Evolutionary conservation across 306 rosid genomes (phyloP).

Genomic region (Fragaria vesca): DNA sequence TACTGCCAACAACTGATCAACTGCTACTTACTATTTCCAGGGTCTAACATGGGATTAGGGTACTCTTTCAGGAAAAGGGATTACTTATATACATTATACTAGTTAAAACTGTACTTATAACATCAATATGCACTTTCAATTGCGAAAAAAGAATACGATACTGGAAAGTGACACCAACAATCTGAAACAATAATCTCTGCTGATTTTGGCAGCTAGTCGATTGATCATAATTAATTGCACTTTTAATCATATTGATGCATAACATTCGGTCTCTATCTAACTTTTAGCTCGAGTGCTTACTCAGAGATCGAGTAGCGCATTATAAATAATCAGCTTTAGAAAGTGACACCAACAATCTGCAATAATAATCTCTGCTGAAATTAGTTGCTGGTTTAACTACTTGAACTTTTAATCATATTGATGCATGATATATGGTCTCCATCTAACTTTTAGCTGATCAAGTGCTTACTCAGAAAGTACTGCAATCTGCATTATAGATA

Average conservation of each 20-base stretch:
- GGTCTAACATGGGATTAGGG: constrained; percentile 2
- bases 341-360: not conserved
- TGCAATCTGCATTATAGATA: not conserved
- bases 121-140: not conserved
- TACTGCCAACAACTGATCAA: not conserved
- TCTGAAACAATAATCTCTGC: not conserved
- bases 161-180: not conserved
- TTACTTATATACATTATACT: not conserved
- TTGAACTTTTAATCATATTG: no score
- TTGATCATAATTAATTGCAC: not conserved
- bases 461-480: not conserved
- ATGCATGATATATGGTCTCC: no score
- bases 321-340: not conserved
- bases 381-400: not conserved
- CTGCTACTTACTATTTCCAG: constrained; percentile 10
- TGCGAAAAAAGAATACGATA: not conserved
- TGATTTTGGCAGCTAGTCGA: not conserved
- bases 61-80: not conserved
- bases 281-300: not conserved
- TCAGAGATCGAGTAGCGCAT: not conserved
- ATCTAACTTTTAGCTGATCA: not conserved
- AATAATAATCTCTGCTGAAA: not conserved
- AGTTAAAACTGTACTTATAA: not conserved
- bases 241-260: not conserved
- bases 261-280: not conserved